phyloP scores from a whole-genome alignment of 345 rosid species.

The Iberis pinnata region DNA sequence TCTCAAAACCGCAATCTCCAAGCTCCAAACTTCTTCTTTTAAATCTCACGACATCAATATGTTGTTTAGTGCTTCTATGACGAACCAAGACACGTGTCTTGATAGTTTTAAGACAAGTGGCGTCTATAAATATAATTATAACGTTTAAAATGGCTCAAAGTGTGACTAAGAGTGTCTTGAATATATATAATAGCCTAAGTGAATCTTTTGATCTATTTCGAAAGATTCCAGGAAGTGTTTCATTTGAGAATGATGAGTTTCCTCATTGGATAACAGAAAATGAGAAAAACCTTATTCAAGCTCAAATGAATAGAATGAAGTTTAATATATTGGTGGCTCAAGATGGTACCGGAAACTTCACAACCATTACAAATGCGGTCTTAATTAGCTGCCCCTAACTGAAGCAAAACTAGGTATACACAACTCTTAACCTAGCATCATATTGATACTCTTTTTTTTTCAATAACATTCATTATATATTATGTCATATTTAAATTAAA shows the following conservation, averaged over 20 bases:
- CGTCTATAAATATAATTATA: constrained; percentile 26
- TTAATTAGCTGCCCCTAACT: constrained; percentile 67
- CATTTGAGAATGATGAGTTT: constrained; percentile 43
- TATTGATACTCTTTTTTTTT: too few species aligned
- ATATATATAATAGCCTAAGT: constrained; percentile 59
- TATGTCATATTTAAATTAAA: too few species aligned
- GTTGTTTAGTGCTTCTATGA: constrained; percentile 64
- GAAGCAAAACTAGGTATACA: constrained; percentile 50
- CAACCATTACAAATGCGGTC: constrained; percentile 54
- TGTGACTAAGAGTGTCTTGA: constrained; percentile 19
- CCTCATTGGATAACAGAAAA: constrained; percentile 50
- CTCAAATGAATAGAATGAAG: constrained; percentile 27
- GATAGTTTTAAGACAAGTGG: constrained; percentile 43
- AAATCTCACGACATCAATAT: constrained; percentile 34
- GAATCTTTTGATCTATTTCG: constrained; percentile 58
- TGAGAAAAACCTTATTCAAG: constrained; percentile 14
- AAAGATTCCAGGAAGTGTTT: constrained; percentile 36
- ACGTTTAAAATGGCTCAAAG: not conserved
- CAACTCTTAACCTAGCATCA: not conserved
- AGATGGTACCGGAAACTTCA: constrained; percentile 69
- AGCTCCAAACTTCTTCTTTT: constrained; percentile 25
- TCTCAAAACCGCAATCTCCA: constrained; percentile 38
- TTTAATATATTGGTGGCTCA: constrained; percentile 55
- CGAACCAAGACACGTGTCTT: constrained; percentile 87
- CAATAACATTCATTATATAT: too few species aligned